These are phyloP conservation scores for Aspergillus hancockii DNA, from an alignment of 495 filamentous ascomycete genomes.

Conservation along the genomic window DNA sequence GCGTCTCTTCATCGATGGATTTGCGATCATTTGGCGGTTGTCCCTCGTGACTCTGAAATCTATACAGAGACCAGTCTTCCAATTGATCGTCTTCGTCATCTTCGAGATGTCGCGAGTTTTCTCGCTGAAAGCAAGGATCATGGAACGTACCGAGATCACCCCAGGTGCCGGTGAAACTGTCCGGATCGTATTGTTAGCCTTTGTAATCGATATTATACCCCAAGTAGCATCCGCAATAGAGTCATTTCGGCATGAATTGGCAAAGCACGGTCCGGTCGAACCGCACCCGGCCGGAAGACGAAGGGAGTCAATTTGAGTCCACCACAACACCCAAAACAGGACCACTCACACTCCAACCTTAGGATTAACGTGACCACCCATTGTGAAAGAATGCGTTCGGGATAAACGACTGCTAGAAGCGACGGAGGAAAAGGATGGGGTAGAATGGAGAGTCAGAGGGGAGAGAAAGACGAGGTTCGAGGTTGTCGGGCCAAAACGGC, in stretches of 20 bases:
- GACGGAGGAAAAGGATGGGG: slow-evolving; percentile 11
- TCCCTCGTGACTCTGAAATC: background rate
- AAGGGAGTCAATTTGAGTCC: slow-evolving; percentile 13
- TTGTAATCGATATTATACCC: background rate
- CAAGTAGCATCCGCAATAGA: background rate
- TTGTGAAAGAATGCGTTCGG: slow-evolving; percentile 47
- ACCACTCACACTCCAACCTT: slow-evolving; percentile 71
- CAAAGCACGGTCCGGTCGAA: background rate
- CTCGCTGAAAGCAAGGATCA: slow-evolving; percentile 10
- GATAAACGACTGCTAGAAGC: slow-evolving; percentile 26
- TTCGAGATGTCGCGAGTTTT: background rate
- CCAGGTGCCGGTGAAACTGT: slow-evolving; percentile 83
- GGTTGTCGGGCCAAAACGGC: slow-evolving; percentile 30
- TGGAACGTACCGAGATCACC: slow-evolving; percentile 74
- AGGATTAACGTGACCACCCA: slow-evolving; percentile 67
- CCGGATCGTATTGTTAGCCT: slow-evolving; percentile 27
- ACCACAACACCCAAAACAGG: slow-evolving; percentile 17
- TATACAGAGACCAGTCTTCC: background rate
- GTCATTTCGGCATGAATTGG: background rate
- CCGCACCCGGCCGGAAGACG: slow-evolving; percentile 24
- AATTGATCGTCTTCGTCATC: background rate
- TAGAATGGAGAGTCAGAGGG: slow-evolving; percentile 6
- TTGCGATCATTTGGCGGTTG: background rate
- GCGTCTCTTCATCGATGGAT: background rate
- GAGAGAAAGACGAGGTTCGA: slow-evolving; percentile 31